Conservation (phyloP, 1,284 basidiomycete genomes). For the Pisolithus thermaeus region DNA sequence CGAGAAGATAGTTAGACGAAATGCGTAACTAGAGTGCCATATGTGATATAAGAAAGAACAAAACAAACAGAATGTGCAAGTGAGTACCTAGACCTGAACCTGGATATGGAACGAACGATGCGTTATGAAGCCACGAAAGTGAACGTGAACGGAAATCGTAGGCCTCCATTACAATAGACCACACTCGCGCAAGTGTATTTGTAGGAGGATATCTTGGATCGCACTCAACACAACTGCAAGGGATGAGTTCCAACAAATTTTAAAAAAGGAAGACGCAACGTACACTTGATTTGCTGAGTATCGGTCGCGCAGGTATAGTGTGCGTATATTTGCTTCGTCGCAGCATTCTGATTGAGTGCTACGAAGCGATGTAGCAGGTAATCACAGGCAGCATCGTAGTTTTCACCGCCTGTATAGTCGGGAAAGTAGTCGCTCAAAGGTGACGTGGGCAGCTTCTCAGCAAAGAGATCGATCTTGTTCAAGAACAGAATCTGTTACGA, state of each 20-base stretch:
- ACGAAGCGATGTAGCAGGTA: constrained; percentile 87
- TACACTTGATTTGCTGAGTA: constrained; percentile 85
- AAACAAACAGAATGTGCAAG: constrained; percentile 7
- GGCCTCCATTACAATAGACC: constrained; percentile 57
- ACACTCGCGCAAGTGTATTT: constrained; percentile 80
- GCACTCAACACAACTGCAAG: constrained; percentile 69
- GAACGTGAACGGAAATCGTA: neutral
- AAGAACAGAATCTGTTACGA: constrained; percentile 71
- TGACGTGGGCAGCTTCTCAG: constrained; percentile 85
- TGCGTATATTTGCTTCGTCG: constrained; percentile 83
- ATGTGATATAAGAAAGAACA: constrained; percentile 10
- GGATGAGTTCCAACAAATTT: constrained; percentile 5
- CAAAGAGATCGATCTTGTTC: constrained; percentile 97
- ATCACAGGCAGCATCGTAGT: constrained; percentile 83
- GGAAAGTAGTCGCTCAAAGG: constrained; percentile 90
- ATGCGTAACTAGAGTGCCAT: constrained; percentile 17
- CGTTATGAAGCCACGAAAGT: constrained; percentile 2
- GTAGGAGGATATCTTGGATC: constrained; percentile 78
- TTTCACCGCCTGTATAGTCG: constrained; percentile 73
- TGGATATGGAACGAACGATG: constrained; percentile 21
- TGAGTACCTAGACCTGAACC: constrained; percentile 19
- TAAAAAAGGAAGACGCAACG: constrained; percentile 15
- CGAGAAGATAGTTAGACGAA: constrained; percentile 18
- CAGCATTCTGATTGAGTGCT: constrained; percentile 80
- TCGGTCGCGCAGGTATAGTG: constrained; percentile 90